These are phyloP conservation scores for Symbiodinium natans DNA, from an alignment of 73 alveolate species.

Conservation along the genomic window DNA sequence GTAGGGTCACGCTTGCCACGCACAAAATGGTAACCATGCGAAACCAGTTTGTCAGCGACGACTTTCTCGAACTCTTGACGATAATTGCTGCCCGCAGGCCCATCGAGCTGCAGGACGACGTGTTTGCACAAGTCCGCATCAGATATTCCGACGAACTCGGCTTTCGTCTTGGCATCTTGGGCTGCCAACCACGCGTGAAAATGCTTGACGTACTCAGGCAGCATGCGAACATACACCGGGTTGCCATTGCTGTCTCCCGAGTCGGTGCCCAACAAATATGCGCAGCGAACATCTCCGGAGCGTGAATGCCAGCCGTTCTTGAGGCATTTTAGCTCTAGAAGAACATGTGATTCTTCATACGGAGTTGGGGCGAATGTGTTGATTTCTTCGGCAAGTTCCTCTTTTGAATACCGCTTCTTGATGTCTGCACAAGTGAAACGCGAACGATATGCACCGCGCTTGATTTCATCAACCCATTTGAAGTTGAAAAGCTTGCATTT, in stretches of 20 bases:
- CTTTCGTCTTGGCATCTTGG: background rate
- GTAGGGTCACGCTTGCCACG: constrained; percentile 28
- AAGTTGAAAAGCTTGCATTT: background rate
- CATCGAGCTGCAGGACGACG: background rate
- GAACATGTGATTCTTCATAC: constrained; percentile 13
- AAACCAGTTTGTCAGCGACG: background rate
- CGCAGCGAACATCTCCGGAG: constrained; percentile 13
- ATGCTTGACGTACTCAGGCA: background rate
- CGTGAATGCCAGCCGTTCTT: background rate
- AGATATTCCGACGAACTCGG: background rate
- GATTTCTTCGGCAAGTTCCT: constrained; percentile 27
- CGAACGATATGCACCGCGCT: background rate
- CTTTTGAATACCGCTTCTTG: background rate
- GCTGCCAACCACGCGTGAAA: constrained; percentile 4
- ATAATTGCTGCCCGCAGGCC: constrained; percentile 11
- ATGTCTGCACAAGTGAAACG: constrained; percentile 42
- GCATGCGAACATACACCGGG: constrained; percentile 32
- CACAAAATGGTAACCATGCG: background rate
- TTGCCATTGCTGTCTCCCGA: constrained; percentile 20
- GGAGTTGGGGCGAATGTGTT: constrained; percentile 26
- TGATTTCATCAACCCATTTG: constrained; percentile 55
- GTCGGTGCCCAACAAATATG: constrained; percentile 27
- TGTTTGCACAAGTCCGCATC: background rate
- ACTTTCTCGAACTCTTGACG: background rate
- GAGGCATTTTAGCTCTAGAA: constrained; percentile 8